phyloP scores from a whole-genome alignment of 371 early-diverging fungal species.

The Umbelopsis sp. region DNA sequence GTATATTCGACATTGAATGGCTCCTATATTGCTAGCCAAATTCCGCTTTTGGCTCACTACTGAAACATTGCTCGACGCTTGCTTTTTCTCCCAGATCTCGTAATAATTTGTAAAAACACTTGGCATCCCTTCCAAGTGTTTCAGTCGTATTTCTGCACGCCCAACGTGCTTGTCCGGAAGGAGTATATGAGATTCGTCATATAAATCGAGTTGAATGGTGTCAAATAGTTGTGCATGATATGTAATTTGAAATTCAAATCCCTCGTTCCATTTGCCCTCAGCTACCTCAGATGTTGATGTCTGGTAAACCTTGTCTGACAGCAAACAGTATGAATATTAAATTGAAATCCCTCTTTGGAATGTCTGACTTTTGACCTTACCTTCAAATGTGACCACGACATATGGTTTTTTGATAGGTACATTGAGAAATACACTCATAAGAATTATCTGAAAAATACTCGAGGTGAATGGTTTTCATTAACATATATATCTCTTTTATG shows the following conservation, averaged over 20 bases:
- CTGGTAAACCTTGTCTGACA: conserved; percentile 64
- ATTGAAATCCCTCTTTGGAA: neutral
- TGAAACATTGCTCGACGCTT: conserved; percentile 58
- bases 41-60: conserved; percentile 45
- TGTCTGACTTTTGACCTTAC: conserved; percentile 25
- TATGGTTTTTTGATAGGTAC: conserved; percentile 44
- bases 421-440: conserved; percentile 32
- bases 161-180: conserved; percentile 75
- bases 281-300: conserved; percentile 65
- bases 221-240: conserved; percentile 85
- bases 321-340: neutral
- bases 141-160: conserved; percentile 72
- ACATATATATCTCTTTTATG: neutral
- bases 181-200: conserved; percentile 55
- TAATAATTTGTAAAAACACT: conserved; percentile 71
- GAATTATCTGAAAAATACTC: neutral
- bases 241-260: conserved; percentile 73
- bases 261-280: conserved; percentile 76
- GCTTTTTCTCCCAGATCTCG: conserved; percentile 71
- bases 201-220: conserved; percentile 72
- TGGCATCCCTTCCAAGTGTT: conserved; percentile 66
- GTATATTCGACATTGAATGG: conserved; percentile 66
- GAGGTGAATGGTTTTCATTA: too few relatives aligned
- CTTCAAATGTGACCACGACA: conserved; percentile 48
- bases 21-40: conserved; percentile 65